phyloP scores from a whole-genome alignment of 148 eudicot genomes.

The Diospyros lotus region DNA sequence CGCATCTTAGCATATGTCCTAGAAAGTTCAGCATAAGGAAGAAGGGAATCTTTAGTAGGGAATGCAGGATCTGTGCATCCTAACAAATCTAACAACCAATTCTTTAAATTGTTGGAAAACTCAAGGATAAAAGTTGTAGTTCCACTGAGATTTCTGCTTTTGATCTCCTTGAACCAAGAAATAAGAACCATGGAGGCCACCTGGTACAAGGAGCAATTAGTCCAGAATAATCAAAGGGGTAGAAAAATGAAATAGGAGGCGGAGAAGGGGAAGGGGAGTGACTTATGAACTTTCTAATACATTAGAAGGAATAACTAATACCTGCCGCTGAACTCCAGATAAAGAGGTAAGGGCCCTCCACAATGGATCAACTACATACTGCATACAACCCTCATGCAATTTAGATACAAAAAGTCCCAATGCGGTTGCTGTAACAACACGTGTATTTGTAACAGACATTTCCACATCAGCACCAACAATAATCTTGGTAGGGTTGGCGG shows the following conservation, averaged over 20 bases:
- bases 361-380: constrained; percentile 60
- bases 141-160: constrained; percentile 24
- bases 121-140: constrained; percentile 31
- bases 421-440: constrained; percentile 83
- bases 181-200: constrained; percentile 88
- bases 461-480: constrained; percentile 91
- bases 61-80: constrained; percentile 83
- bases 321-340: constrained; percentile 98
- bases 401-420: constrained; percentile 85
- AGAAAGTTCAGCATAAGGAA: constrained; percentile 87
- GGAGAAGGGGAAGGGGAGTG: background rate
- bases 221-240: background rate
- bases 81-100: constrained; percentile 71
- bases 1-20: constrained; percentile 96
- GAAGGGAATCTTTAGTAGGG: constrained; percentile 79
- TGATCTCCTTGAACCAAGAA: constrained; percentile 90
- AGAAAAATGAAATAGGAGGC: background rate
- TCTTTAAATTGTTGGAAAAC: constrained; percentile 56
- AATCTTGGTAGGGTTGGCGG: constrained; percentile 51
- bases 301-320: constrained; percentile 11
- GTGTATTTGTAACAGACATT: constrained; percentile 80
- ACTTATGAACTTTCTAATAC: background rate
- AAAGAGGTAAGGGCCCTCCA: constrained; percentile 74
- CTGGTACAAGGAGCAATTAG: constrained; percentile 24
- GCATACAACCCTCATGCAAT: constrained; percentile 51